Evolutionary conservation across 2,329 filamentous ascomycete genomes (phyloP).

Genomic region (Calonectria montana): DNA sequence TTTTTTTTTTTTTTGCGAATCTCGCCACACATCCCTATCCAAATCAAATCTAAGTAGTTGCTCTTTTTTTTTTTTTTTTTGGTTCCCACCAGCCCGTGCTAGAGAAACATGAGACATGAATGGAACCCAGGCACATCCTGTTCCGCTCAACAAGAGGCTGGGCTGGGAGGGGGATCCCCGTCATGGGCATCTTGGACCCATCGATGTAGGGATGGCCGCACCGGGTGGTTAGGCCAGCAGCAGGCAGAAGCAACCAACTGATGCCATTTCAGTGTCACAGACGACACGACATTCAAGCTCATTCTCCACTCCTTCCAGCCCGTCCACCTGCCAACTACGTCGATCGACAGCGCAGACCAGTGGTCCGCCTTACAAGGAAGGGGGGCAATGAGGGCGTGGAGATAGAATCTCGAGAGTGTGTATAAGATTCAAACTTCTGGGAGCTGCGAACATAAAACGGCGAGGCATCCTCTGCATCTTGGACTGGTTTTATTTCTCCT

Average conservation of each 20-base stretch:
- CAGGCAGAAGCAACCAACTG: background rate
- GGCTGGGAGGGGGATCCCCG: background rate
- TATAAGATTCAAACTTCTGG: background rate
- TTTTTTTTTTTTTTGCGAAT: background rate
- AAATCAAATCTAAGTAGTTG: background rate
- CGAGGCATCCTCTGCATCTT: background rate
- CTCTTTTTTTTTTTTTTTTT: too few relatives aligned
- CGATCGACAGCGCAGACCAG: background rate
- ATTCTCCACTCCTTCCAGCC: background rate
- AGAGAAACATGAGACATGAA: background rate
- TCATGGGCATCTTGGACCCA: background rate
- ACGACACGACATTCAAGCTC: background rate
- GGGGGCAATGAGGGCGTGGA: constrained; percentile 16
- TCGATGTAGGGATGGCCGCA: background rate
- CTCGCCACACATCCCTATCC: background rate
- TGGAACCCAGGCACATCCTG: background rate
- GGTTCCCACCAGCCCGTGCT: background rate
- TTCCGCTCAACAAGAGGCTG: background rate
- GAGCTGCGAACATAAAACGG: constrained; percentile 16
- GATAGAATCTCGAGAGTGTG: constrained; percentile 16
- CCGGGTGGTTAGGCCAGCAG: background rate
- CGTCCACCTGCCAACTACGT: constrained; percentile 3
- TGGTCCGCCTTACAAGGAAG: background rate
- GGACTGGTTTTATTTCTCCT: background rate
- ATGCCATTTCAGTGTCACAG: background rate